phyloP scores from a whole-genome alignment of 2,329 filamentous ascomycete species.

The Aspergillus quadrilineatus region DNA sequence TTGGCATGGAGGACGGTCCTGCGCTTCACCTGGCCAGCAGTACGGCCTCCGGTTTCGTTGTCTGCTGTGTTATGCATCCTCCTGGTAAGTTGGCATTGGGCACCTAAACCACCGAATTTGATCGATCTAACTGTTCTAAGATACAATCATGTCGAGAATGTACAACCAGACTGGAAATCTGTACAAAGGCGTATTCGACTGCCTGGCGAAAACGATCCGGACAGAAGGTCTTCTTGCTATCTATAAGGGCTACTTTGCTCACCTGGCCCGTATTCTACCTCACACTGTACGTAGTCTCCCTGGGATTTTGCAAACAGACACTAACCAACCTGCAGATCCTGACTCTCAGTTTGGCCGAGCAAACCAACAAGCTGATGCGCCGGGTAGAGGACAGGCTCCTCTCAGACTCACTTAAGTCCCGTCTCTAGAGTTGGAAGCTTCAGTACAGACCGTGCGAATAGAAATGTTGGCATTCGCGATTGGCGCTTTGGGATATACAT shows the following conservation, averaged over 20 bases:
- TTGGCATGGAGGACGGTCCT: slow-evolving; percentile 87
- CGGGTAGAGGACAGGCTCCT: slow-evolving; percentile 67
- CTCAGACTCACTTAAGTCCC: slow-evolving; percentile 47
- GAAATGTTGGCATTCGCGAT: slow-evolving; percentile 7
- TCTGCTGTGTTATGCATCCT: slow-evolving; percentile 97
- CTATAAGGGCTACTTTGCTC: slow-evolving; percentile 96
- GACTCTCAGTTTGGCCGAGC: slow-evolving; percentile 89
- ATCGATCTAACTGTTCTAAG: slow-evolving; percentile 42
- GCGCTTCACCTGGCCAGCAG: slow-evolving; percentile 86
- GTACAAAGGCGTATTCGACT: slow-evolving; percentile 93
- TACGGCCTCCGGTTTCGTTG: slow-evolving; percentile 87
- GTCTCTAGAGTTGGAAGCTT: slow-evolving; percentile 38
- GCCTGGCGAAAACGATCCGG: slow-evolving; percentile 82
- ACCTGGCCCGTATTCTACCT: slow-evolving; percentile 88
- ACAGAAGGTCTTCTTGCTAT: slow-evolving; percentile 90
- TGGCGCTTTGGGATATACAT: slow-evolving; percentile 18
- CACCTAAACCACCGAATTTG: background rate
- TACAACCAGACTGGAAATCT: slow-evolving; percentile 99
- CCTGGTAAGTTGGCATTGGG: slow-evolving; percentile 60
- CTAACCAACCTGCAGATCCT: slow-evolving; percentile 60
- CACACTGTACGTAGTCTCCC: slow-evolving; percentile 64
- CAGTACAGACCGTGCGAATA: background rate
- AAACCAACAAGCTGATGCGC: slow-evolving; percentile 90
- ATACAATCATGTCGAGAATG: slow-evolving; percentile 97
- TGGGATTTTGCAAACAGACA: background rate